Conservation (phyloP, 352 stramenopile genomes). For the Saprolegnia diclina region DNA sequence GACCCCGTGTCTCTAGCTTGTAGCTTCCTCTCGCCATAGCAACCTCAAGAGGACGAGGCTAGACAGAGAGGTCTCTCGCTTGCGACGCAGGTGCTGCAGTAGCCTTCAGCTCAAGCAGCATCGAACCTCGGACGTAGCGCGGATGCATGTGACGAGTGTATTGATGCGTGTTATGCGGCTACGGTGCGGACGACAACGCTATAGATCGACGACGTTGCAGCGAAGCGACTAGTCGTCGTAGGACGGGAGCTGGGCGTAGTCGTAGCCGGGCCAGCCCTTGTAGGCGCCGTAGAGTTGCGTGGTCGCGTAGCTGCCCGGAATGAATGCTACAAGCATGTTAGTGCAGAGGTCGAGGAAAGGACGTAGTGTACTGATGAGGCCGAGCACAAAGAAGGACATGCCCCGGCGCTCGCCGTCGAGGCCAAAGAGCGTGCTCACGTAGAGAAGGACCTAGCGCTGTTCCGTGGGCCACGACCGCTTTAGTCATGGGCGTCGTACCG, state of each 20-base stretch:
- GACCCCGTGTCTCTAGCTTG: no score
- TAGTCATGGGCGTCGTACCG: slow-evolving; percentile 18
- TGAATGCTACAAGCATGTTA: slow-evolving; percentile 49
- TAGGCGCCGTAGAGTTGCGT: slow-evolving; percentile 73
- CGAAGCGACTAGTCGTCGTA: slow-evolving; percentile 56
- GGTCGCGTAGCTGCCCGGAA: slow-evolving; percentile 72
- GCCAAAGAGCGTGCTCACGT: slow-evolving; percentile 64
- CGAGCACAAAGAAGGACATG: slow-evolving; percentile 71
- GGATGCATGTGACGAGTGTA: no score
- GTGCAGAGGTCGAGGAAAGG: background rate
- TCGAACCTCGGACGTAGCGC: no score
- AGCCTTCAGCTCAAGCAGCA: no score
- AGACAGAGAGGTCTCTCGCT: no score
- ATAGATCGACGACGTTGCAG: background rate
- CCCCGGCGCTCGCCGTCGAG: slow-evolving; percentile 67
- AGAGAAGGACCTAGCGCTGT: slow-evolving; percentile 45
- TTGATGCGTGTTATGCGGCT: no score
- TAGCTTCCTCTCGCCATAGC: background rate
- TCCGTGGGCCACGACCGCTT: background rate
- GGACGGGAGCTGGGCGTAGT: slow-evolving; percentile 78
- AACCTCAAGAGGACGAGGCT: background rate
- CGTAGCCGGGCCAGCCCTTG: slow-evolving; percentile 80
- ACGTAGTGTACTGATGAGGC: slow-evolving; percentile 54
- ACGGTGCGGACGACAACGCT: no score
- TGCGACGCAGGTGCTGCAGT: no score